Percentiles rank a stretch among this genome's conserved stretches.
phyloP scores from a whole-genome alignment of 106 monocot species.

The Acanthochlamys bracteata region DNA sequence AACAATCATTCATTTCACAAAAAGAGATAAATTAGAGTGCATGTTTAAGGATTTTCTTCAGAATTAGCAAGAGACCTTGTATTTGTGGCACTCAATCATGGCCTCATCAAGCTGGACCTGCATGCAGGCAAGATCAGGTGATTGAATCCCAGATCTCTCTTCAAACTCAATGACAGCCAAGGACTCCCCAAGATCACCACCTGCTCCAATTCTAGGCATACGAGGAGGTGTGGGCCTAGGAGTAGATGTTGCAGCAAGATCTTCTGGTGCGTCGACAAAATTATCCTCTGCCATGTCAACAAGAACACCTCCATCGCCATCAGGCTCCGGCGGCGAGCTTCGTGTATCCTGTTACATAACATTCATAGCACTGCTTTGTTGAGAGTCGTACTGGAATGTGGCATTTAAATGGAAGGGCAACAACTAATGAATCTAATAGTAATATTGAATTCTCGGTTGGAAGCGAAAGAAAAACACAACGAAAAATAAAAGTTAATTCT shows the following conservation, averaged over 20 bases:
- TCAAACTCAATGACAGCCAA: constrained; percentile 49
- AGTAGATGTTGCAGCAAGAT: constrained; percentile 18
- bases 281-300: constrained; percentile 72
- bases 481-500: not conserved
- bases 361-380: too few species aligned
- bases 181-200: constrained; percentile 44
- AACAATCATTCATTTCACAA: too few species aligned
- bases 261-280: constrained; percentile 81
- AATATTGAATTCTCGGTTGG: too few species aligned
- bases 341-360: constrained; percentile 30
- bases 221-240: too few species aligned
- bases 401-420: too few species aligned
- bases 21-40: too few species aligned
- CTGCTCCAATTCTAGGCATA: constrained; percentile 8
- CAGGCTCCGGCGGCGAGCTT: constrained; percentile 24
- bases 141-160: constrained; percentile 28
- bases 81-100: constrained; percentile 46
- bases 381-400: too few species aligned
- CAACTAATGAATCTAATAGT: too few species aligned
- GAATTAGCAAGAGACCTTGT: constrained; percentile 41
- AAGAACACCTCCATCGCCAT: constrained; percentile 55
- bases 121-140: constrained; percentile 16
- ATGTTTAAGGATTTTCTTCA: too few species aligned
- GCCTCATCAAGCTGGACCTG: constrained; percentile 26
- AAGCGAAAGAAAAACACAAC: too few species aligned